Conservation (phyloP, 345 rosid genomes). For the Eucalyptus regnans region DNA sequence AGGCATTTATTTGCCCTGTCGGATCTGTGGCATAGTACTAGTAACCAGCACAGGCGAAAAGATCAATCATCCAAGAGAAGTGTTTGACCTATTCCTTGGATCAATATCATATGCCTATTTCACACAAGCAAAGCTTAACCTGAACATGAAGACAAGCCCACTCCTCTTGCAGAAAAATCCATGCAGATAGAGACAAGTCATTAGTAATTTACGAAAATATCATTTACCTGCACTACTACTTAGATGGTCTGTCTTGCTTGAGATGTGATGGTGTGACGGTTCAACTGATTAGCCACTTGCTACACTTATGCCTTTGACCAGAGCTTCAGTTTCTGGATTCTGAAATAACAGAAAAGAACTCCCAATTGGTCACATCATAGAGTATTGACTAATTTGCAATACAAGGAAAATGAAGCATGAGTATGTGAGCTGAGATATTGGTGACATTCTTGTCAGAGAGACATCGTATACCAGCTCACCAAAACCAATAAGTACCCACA, state of each 20-base stretch:
- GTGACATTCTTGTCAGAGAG: not conserved
- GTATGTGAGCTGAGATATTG: not conserved
- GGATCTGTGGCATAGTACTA: conserved; percentile 38
- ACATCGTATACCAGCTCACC: not conserved
- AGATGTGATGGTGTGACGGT: not conserved
- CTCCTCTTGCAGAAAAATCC: conserved; percentile 56
- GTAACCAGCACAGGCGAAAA: conserved; percentile 59
- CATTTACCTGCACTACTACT: not conserved
- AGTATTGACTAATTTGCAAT: not conserved
- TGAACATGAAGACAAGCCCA: conserved; percentile 27
- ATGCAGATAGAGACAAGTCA: conserved; percentile 63
- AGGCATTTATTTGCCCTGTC: conserved; percentile 32
- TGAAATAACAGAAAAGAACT: not conserved
- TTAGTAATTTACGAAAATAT: conserved; percentile 1
- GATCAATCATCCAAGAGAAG: conserved; percentile 72
- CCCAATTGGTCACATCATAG: not conserved
- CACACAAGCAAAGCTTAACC: conserved; percentile 55
- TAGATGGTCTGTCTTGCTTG: not conserved
- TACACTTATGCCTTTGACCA: not conserved
- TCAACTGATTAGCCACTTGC: not conserved
- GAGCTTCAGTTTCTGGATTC: not conserved
- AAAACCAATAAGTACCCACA: not conserved
- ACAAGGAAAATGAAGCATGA: not conserved
- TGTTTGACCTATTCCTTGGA: conserved; percentile 26
- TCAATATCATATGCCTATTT: conserved; percentile 22